phyloP scores from a whole-genome alignment of 805 yeast species.

The Suhomyces kilbournensis region DNA sequence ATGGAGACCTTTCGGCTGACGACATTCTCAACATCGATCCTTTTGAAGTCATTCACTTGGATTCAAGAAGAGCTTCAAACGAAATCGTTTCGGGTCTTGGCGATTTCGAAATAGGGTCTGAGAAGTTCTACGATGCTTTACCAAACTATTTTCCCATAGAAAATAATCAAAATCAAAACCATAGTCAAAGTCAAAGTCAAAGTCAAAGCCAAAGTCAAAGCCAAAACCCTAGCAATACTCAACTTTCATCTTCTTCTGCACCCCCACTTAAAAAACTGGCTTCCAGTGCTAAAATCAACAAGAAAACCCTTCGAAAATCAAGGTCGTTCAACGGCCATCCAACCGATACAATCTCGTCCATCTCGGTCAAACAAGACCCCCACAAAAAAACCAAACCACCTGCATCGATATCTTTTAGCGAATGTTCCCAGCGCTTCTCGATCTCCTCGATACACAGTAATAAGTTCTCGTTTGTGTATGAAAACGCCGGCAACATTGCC shows the following conservation, averaged over 20 bases:
- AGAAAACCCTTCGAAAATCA: conserved; percentile 11
- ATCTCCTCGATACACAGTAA: conserved; percentile 6
- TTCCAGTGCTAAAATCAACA: conserved; percentile 9
- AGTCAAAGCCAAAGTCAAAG: background rate
- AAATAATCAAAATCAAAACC: background rate
- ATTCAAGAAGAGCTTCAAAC: background rate
- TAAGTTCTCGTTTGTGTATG: conserved; percentile 14
- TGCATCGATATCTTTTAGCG: conserved; percentile 8
- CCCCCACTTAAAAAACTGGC: conserved; percentile 6
- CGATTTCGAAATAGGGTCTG: conserved; percentile 1
- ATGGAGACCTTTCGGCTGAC: conserved; percentile 8
- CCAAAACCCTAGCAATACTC: background rate
- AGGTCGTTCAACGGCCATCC: conserved; percentile 9
- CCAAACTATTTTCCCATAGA: background rate
- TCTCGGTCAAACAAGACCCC: background rate
- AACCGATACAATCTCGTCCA: background rate
- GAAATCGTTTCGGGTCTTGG: conserved; percentile 3
- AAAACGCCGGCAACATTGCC: conserved; percentile 5
- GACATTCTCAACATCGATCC: conserved; percentile 12
- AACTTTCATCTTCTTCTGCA: background rate
- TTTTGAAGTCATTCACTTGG: conserved; percentile 3
- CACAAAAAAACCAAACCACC: conserved; percentile 5
- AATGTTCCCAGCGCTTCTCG: conserved; percentile 10
- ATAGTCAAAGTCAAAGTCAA: background rate
- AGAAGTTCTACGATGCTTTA: conserved; percentile 1